Evolutionary conservation across 257 asterid species (phyloP), one percentile per base, ranked within the genome.

Genomic region (Paraleonurus japonicus): DNA sequence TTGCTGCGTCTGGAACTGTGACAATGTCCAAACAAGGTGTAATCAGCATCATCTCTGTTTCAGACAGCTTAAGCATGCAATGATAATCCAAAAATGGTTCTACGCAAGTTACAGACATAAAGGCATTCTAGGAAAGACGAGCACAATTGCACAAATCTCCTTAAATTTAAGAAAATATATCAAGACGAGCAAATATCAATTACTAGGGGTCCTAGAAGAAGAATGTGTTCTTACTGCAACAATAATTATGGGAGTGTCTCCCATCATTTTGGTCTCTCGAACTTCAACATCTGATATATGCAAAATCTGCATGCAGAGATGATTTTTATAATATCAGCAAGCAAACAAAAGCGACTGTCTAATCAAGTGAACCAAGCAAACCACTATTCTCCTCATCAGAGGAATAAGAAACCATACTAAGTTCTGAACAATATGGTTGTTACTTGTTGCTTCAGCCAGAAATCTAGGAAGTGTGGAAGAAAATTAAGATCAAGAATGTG

Each of bases 1-100:
- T 82, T 95, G 97, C 70, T 92, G 99, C 2, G 98, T 92, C 81
- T 86, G 98, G 85, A 95, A 95, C 99, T 92, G 97, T 24, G 35
- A 75, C 5, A 69, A 48, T 61, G 37, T 66, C 39, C 75, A 53
- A 75, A 41, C 20, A 75, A 79, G 20, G 37, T 35, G 39, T 61
- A 8, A 67, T 78, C 27, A 78, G 72, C 33, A 71, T 59, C 47
- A 32, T 58, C 33, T 19, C 10, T 6, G 62, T 30, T 7, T 55
- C 32, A 26, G 51, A 47, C 59, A 47, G 69, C 67, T 35, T 16
- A 7, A 26, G 27, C 64, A 53, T 30, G 41, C 48, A 7, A 37
- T 13, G n/a, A 41, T 11, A 11, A 11, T 41, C 51, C 51, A 17
- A 23, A 3, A 43, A 45, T 7, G 16, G 35, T 17, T 58, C 50